Base-by-base conservation (phyloP, 345 rosid species). In the Nephelium lappaceum region DNA sequence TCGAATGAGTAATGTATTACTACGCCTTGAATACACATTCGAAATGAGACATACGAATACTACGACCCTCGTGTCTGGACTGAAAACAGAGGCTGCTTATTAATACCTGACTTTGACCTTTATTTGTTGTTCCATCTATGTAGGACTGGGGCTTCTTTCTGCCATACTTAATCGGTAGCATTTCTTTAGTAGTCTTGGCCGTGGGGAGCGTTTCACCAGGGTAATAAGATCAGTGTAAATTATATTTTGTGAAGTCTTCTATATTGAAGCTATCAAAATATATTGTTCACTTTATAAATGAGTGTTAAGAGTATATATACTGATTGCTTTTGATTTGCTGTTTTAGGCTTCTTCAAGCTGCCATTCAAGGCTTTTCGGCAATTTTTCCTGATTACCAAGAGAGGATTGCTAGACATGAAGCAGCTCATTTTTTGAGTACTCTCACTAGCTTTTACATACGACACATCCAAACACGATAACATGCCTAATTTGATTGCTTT, bases 141-240 rank as follows among this genome's bases (percentile, higher is more conserved):
- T 82, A 93, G 98, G 99, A 95, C 73, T 95, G 99, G 98, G 99
- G 99, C 51, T 95, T 95, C 91, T 95, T 93, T 82, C 79, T 91
- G 72, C 98, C 99, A 21, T 95, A 95, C 89, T 86, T 95, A 77
- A 74, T 92, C 49, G 99, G 99, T 36, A 95, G 99, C 86, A 93
- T 95, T 68, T 95, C 98, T 5, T 82, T 95, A 47, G 71, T 93
- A 53, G 99, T 93, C 73, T 83, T 93, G 85, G 98, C 90, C 5
- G 86, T 91, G 14, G 99, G 99, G 21, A 95, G 99, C 85, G 86
- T 82, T 85, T 85, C 99, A 10, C 97, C 97, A 0, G 98, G 99
- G 98, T 95, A 87, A 45, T 27, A 27, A 81, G 88, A 71, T 49
- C 55, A 3, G 3, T 41, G 55, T 72, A 38, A 2, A 76, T 38